Evolutionary conservation across 2,329 filamentous ascomycete species (phyloP).

Genomic region (Diaporthe amygdali): DNA sequence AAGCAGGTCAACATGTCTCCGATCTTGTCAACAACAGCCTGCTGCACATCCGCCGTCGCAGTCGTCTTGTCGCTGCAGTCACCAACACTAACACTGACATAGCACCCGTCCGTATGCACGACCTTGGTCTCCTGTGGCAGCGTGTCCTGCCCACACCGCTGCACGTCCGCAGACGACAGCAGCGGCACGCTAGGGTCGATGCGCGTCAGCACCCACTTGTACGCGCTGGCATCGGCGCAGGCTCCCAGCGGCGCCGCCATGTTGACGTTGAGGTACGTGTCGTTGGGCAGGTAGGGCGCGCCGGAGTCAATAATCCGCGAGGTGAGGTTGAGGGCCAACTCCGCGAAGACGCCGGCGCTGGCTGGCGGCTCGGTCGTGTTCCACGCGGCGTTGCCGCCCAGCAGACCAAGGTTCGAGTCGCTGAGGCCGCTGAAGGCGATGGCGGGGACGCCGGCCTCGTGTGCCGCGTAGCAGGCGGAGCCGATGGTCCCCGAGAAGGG

Average conservation of each 20-base stretch:
- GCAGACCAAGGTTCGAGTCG: constrained; percentile 49
- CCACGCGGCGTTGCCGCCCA: constrained; percentile 57
- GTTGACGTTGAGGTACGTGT: constrained; percentile 73
- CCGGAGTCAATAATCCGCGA: constrained; percentile 59
- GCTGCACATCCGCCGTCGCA: constrained; percentile 55
- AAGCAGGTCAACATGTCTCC: constrained; percentile 28
- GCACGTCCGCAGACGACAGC: constrained; percentile 58
- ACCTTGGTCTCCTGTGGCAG: constrained; percentile 66
- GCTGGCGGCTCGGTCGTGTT: constrained; percentile 55
- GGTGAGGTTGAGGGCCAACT: constrained; percentile 65
- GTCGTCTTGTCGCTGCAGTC: constrained; percentile 66
- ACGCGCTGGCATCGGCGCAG: constrained; percentile 58
- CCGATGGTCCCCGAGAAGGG: constrained; percentile 71
- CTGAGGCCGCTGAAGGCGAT: constrained; percentile 59
- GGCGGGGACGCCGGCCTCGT: constrained; percentile 62
- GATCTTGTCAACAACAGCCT: constrained; percentile 56
- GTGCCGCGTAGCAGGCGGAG: constrained; percentile 63
- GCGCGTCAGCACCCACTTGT: constrained; percentile 68
- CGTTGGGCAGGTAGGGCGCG: constrained; percentile 65
- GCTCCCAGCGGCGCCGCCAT: constrained; percentile 57
- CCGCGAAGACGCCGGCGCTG: constrained; percentile 65
- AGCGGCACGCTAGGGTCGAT: constrained; percentile 57
- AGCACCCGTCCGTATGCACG: constrained; percentile 57
- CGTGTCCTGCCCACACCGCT: constrained; percentile 58
- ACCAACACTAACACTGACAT: constrained; percentile 67